phyloP scores from a whole-genome alignment of 495 filamentous ascomycete genomes.

The Penicillium coprophilum region DNA sequence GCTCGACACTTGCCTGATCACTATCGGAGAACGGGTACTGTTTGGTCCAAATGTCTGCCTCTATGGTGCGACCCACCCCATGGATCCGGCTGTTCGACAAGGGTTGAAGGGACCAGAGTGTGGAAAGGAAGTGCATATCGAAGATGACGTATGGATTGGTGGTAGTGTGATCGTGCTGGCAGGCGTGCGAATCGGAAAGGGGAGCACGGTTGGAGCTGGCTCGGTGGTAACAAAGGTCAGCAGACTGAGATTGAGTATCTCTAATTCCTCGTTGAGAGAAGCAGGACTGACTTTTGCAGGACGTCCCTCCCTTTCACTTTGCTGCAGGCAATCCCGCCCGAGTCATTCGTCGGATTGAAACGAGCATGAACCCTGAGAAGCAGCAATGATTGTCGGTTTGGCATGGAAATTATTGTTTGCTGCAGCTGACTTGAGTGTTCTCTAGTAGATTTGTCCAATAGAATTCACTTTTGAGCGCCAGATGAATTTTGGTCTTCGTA shows the following conservation, averaged over 20 bases:
- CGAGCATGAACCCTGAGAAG: slow-evolving; percentile 2
- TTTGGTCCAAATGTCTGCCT: slow-evolving; percentile 73
- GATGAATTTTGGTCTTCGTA: not conserved
- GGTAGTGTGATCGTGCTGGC: slow-evolving; percentile 43
- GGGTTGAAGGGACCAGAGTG: slow-evolving; percentile 70
- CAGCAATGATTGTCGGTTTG: not conserved
- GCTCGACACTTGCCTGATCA: slow-evolving; percentile 74
- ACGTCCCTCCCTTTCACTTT: slow-evolving; percentile 57
- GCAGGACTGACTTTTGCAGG: slow-evolving; percentile 23
- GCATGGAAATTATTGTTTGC: not conserved
- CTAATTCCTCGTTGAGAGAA: not conserved
- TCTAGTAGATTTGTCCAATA: not conserved
- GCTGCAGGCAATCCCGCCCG: slow-evolving; percentile 63
- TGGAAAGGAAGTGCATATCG: slow-evolving; percentile 65
- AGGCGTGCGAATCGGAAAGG: slow-evolving; percentile 31
- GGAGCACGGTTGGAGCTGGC: slow-evolving; percentile 72
- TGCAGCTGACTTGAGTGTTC: not conserved
- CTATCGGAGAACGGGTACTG: slow-evolving; percentile 72
- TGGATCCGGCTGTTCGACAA: slow-evolving; percentile 65
- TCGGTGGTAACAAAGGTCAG: slow-evolving; percentile 74
- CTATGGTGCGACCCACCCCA: slow-evolving; percentile 68
- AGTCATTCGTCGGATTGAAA: slow-evolving; percentile 43
- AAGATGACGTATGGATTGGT: slow-evolving; percentile 83
- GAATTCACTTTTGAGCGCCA: not conserved
- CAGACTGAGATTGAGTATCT: not conserved